Evolutionary conservation across 2,329 filamentous ascomycete species (phyloP).

Genomic region (Chrysoporthe puriensis): DNA sequence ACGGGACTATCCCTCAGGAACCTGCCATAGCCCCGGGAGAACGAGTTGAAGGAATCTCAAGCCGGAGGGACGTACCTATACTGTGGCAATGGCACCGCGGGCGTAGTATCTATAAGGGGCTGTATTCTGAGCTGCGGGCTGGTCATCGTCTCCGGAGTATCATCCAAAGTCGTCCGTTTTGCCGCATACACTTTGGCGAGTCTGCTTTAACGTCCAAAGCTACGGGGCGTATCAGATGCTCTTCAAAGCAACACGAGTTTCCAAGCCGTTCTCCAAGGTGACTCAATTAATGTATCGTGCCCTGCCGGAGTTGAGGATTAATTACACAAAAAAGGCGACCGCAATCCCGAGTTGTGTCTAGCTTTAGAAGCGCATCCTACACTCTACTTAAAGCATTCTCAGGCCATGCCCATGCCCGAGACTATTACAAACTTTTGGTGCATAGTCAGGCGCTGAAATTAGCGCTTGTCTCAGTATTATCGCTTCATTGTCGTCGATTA

Average conservation of each 20-base stretch:
- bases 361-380: no score
- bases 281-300: neutral
- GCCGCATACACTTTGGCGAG: neutral
- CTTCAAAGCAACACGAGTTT: neutral
- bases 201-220: neutral
- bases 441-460: no score
- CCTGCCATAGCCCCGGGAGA: neutral
- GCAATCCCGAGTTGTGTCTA: no score
- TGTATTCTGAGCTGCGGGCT: neutral
- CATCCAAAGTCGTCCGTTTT: neutral
- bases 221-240: neutral
- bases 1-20: no score
- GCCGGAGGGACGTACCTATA: neutral
- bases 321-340: no score
- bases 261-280: neutral
- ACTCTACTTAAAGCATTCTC: no score
- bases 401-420: no score
- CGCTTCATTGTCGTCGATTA: no score
- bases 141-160: neutral
- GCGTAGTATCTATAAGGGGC: neutral
- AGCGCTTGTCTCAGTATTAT: no score
- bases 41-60: neutral
- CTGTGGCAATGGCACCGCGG: neutral
- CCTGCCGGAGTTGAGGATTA: neutral
- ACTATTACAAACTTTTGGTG: no score